A percentile compares a stretch with the other conserved stretches of the same genome.
Evolutionary conservation across 2,329 filamentous ascomycete genomes (phyloP).

Genomic region (Tolypocladium album): DNA sequence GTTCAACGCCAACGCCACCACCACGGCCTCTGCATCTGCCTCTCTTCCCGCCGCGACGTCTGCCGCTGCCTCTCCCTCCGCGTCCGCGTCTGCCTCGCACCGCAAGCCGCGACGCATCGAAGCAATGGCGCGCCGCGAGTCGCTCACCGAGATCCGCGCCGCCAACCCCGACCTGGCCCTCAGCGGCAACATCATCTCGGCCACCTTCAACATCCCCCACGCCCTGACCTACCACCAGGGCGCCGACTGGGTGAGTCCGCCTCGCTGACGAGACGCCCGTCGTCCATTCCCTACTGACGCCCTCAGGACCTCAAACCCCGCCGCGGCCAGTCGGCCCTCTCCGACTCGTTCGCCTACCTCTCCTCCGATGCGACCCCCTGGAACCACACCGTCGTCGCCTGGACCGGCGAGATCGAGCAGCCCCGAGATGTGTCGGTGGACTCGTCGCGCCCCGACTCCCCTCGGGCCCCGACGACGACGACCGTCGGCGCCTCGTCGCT

Average conservation of each 20-base stretch:
- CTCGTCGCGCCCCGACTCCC: conserved; percentile 29
- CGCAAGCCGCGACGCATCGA: conserved; percentile 5
- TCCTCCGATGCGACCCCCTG: conserved; percentile 75
- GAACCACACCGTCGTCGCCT: conserved; percentile 88
- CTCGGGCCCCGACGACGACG: conserved; percentile 30
- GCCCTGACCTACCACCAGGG: conserved; percentile 46
- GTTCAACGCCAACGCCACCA: neutral
- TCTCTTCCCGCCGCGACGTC: neutral
- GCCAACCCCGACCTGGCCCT: conserved; percentile 46
- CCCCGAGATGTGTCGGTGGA: conserved; percentile 35
- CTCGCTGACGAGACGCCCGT: no score
- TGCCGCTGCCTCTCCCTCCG: neutral
- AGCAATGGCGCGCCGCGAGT: conserved; percentile 35
- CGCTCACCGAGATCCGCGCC: conserved; percentile 43
- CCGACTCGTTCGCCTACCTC: conserved; percentile 82
- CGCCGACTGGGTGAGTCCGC: conserved; percentile 50
- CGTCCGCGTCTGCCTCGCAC: neutral
- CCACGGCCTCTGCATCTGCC: neutral
- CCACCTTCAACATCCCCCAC: conserved; percentile 53
- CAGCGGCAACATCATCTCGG: conserved; percentile 56
- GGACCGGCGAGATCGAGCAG: conserved; percentile 78
- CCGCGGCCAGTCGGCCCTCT: conserved; percentile 81
- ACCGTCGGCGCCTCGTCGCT: conserved; percentile 39
- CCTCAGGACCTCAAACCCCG: conserved; percentile 61
- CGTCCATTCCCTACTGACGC: neutral